Conservation (phyloP, 1,284 basidiomycete species). For the Tilletia horrida region DNA sequence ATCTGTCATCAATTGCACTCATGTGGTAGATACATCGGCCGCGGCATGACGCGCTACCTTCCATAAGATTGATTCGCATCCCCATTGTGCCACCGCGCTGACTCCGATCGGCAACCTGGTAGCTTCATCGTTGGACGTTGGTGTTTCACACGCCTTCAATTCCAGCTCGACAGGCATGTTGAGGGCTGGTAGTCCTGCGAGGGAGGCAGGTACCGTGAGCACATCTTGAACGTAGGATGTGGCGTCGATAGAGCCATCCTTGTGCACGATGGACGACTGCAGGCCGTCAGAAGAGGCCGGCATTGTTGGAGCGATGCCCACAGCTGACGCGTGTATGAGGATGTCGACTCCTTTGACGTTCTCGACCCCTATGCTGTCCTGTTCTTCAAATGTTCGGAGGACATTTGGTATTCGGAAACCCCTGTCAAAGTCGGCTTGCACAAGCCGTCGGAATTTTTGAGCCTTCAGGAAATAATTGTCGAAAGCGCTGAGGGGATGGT, state of each 20-base stretch:
- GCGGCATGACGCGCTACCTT: constrained; percentile 57
- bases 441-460: constrained; percentile 69
- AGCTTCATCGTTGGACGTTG: constrained; percentile 51
- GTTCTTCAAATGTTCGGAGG: constrained; percentile 43
- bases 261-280: background rate
- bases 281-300: background rate
- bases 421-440: constrained; percentile 71
- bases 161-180: constrained; percentile 62
- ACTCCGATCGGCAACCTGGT: constrained; percentile 75
- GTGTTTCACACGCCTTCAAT: background rate
- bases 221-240: constrained; percentile 78
- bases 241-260: background rate
- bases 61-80: constrained; percentile 69
- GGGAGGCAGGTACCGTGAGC: constrained; percentile 82
- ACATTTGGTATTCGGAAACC: constrained; percentile 66
- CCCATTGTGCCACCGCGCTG: constrained; percentile 86
- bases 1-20: too few relatives aligned
- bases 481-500: constrained; percentile 66
- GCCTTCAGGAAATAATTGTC: constrained; percentile 96
- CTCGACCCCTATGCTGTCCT: constrained; percentile 54
- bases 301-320: constrained; percentile 43
- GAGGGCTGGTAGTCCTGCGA: constrained; percentile 81
- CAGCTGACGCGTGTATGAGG: constrained; percentile 67
- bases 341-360: constrained; percentile 66
- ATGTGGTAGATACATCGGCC: background rate